Evolutionary conservation across 2,329 filamentous ascomycete species (phyloP).

Genomic region (Monilinia vaccinii-corymbosi): DNA sequence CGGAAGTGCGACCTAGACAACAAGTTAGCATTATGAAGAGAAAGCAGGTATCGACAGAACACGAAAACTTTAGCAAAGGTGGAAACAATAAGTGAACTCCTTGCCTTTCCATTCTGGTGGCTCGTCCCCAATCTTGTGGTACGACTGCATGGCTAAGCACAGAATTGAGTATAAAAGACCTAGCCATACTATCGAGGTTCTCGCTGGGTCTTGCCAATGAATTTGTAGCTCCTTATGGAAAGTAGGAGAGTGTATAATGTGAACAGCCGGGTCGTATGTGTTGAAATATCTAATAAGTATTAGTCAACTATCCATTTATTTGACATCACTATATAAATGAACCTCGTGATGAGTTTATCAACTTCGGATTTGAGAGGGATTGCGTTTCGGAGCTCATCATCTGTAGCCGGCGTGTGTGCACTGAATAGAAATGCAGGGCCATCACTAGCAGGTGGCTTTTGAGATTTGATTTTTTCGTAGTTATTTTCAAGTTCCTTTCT

Average conservation of each 20-base stretch:
- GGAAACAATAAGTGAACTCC: background rate
- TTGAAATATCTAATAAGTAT: slow-evolving; percentile 65
- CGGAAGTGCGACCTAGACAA: slow-evolving; percentile 35
- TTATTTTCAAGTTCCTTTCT: slow-evolving; percentile 85
- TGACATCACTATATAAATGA: background rate
- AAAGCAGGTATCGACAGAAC: background rate
- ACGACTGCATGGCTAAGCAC: slow-evolving; percentile 69
- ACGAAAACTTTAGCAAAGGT: background rate
- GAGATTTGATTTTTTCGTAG: slow-evolving; percentile 63
- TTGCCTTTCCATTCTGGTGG: slow-evolving; percentile 61
- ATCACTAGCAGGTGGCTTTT: slow-evolving; percentile 52
- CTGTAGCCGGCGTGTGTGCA: slow-evolving; percentile 57
- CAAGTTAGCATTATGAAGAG: slow-evolving; percentile 7
- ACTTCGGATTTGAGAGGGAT: slow-evolving; percentile 75
- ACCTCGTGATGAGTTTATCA: slow-evolving; percentile 64
- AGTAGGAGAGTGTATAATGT: slow-evolving; percentile 72
- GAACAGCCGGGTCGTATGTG: slow-evolving; percentile 61
- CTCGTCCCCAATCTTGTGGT: slow-evolving; percentile 70
- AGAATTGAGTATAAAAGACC: slow-evolving; percentile 69
- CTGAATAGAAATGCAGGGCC: slow-evolving; percentile 75
- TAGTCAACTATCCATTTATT: background rate
- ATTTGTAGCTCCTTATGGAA: slow-evolving; percentile 64
- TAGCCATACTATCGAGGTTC: slow-evolving; percentile 69
- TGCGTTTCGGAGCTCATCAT: slow-evolving; percentile 67
- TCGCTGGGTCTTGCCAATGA: slow-evolving; percentile 64